These are phyloP conservation scores for Canna indica DNA, from an alignment of 176 grass and related monocot genomes.

Conservation along the genomic window DNA sequence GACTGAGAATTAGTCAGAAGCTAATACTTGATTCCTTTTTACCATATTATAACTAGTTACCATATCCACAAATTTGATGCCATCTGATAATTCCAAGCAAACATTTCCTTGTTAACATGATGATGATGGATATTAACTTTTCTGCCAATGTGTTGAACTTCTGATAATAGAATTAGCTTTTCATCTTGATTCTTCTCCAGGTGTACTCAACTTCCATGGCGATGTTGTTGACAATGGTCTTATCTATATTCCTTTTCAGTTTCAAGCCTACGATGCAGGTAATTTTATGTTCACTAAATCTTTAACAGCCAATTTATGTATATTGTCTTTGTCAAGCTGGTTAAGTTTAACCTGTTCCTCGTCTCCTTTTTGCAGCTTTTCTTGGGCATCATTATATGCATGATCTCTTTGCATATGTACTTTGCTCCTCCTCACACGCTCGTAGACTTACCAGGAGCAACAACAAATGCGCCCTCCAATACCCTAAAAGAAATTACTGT, in stretches of 20 bases:
- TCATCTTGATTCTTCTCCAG: conserved; percentile 28
- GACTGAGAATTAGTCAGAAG: no score
- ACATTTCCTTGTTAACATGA: no score
- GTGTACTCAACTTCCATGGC: conserved; percentile 99
- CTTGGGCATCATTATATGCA: conserved; percentile 91
- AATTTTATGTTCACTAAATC: not conserved
- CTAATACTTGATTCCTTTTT: not conserved
- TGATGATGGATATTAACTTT: not conserved
- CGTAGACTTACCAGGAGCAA: conserved; percentile 41
- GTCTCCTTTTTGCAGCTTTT: conserved; percentile 65
- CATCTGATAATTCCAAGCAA: not conserved
- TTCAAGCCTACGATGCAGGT: conserved; percentile 89
- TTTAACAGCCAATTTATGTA: not conserved
- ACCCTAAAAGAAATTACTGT: conserved; percentile 13
- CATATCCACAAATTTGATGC: not conserved
- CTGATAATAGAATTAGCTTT: no score
- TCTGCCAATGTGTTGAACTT: not conserved
- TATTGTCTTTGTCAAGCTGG: not conserved
- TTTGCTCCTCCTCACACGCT: conserved; percentile 81
- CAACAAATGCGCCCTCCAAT: not conserved
- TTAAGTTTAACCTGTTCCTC: not conserved
- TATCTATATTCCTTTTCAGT: conserved; percentile 81
- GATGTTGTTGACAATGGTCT: conserved; percentile 87
- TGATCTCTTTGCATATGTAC: conserved; percentile 95
- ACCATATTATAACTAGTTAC: not conserved